These are phyloP conservation scores for Penicillium angulare DNA, from an alignment of 495 filamentous ascomycete genomes.

Conservation along the genomic window DNA sequence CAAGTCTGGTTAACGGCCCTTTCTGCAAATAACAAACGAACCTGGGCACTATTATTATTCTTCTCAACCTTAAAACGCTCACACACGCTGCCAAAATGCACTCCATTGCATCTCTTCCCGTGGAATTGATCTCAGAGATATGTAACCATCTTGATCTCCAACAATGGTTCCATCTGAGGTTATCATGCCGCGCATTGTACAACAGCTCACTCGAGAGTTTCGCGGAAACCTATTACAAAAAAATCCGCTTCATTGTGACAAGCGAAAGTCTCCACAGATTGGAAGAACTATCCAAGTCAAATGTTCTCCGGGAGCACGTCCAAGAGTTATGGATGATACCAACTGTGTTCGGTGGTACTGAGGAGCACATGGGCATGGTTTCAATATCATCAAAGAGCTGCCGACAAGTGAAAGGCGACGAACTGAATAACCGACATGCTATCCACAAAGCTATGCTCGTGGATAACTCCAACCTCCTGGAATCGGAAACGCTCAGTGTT, in stretches of 20 bases:
- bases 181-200: neutral
- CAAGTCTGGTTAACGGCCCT: no score
- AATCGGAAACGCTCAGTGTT: neutral
- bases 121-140: neutral
- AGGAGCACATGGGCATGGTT: neutral
- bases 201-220: neutral
- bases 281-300: neutral
- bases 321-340: neutral
- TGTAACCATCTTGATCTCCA: neutral
- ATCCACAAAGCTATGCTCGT: neutral
- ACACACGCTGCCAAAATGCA: neutral
- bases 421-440: neutral
- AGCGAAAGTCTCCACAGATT: neutral
- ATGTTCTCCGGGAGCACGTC: neutral
- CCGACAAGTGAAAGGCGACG: neutral
- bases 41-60: no score
- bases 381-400: neutral
- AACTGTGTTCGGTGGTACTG: neutral
- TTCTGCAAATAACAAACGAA: no score
- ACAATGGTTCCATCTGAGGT: neutral
- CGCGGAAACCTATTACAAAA: neutral
- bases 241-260: neutral
- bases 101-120: neutral
- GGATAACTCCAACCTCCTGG: neutral
- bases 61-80: no score